Evolutionary conservation across 331 rosid genomes (phyloP).

Genomic region (Saraca asoca): DNA sequence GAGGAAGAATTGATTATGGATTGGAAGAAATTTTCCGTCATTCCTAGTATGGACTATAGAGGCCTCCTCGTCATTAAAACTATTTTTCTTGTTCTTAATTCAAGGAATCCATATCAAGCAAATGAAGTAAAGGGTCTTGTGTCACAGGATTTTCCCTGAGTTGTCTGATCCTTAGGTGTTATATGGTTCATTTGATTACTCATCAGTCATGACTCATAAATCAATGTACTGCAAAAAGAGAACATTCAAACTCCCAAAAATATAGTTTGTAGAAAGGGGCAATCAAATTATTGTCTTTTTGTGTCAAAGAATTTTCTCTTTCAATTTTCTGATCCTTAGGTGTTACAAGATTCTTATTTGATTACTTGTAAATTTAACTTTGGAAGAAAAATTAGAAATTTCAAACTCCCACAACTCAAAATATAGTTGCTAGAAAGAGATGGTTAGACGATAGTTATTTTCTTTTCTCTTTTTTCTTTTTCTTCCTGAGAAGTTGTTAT

Average conservation of each 20-base stretch:
- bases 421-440: too few relatives aligned
- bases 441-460: too few relatives aligned
- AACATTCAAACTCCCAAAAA: background rate
- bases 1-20: background rate
- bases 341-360: too few relatives aligned
- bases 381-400: too few relatives aligned
- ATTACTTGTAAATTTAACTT: too few relatives aligned
- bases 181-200: background rate
- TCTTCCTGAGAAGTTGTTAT: background rate
- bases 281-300: background rate
- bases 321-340: too few relatives aligned
- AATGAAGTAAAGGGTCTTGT: background rate
- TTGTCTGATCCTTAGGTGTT: background rate
- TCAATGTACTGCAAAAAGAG: background rate
- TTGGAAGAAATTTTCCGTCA: background rate
- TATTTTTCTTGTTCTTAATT: background rate
- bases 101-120: background rate
- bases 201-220: background rate
- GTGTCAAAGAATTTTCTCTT: too few relatives aligned
- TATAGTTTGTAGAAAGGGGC: background rate
- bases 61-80: background rate
- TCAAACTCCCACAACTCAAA: too few relatives aligned
- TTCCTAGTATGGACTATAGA: background rate
- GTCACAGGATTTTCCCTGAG: background rate
- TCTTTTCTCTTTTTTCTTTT: background rate